Evolutionary conservation across 495 filamentous ascomycete genomes (phyloP).

Genomic region (Hypoxylon trugodes): DNA sequence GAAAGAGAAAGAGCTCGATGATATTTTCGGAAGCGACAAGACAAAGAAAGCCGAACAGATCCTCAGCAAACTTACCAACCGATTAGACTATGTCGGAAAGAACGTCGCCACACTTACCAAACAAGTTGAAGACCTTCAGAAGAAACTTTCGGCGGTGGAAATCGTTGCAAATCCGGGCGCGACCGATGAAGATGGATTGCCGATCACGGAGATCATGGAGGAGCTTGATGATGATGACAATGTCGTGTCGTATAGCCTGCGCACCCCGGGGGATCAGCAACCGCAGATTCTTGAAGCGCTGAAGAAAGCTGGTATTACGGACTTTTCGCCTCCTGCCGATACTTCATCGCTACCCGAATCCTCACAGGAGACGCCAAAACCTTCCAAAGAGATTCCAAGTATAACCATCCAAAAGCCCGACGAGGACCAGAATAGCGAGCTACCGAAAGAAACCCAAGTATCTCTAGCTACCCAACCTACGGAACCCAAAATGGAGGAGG

Average conservation of each 20-base stretch:
- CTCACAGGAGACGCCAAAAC: slow-evolving; percentile 3
- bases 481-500: background rate
- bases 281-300: slow-evolving; percentile 71
- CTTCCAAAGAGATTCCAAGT: background rate
- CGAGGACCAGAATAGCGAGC: background rate
- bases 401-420: background rate
- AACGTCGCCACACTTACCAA: slow-evolving; percentile 77
- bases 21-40: slow-evolving; percentile 67
- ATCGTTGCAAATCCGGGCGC: slow-evolving; percentile 57
- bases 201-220: slow-evolving; percentile 87
- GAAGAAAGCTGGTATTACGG: slow-evolving; percentile 72
- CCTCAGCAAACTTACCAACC: slow-evolving; percentile 71
- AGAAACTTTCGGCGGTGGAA: slow-evolving; percentile 65
- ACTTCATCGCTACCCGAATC: slow-evolving; percentile 2
- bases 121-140: slow-evolving; percentile 71
- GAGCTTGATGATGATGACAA: slow-evolving; percentile 93
- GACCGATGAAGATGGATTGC: slow-evolving; percentile 69
- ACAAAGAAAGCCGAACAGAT: slow-evolving; percentile 65
- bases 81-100: slow-evolving; percentile 87
- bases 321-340: slow-evolving; percentile 48
- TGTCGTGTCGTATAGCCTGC: slow-evolving; percentile 70
- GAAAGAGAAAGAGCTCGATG: slow-evolving; percentile 65
- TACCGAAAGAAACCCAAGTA: background rate
- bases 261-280: slow-evolving; percentile 67
- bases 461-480: slow-evolving; percentile 1